Conservation (phyloP, 805 yeast genomes). For the Yarrowia deformans region DNA sequence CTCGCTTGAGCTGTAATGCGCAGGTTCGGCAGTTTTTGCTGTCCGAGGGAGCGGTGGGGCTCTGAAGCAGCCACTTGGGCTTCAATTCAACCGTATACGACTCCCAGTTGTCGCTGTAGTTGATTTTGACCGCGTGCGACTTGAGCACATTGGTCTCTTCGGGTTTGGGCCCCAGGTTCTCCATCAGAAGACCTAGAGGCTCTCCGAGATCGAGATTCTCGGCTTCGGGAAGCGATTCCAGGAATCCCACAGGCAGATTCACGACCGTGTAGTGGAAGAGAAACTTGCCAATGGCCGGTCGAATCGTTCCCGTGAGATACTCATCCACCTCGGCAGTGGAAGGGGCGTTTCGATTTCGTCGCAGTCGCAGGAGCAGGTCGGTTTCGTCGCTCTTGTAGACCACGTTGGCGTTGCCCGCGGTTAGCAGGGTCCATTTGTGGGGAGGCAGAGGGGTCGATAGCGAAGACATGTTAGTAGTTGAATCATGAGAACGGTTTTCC, state of each 20-base stretch:
- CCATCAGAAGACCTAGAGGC: constrained; percentile 33
- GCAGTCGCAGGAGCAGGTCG: neutral
- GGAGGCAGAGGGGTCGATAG: constrained; percentile 15
- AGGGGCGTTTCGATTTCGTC: constrained; percentile 19
- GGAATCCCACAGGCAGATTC: constrained; percentile 14
- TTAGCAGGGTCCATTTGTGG: constrained; percentile 24
- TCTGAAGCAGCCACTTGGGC: constrained; percentile 67
- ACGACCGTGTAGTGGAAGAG: constrained; percentile 10
- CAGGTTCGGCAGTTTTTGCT: constrained; percentile 63
- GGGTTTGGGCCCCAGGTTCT: constrained; percentile 28
- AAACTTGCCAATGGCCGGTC: constrained; percentile 14
- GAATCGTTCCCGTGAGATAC: constrained; percentile 4
- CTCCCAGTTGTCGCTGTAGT: constrained; percentile 16
- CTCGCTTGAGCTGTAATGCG: constrained; percentile 56
- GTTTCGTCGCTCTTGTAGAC: constrained; percentile 12
- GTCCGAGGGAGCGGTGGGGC: constrained; percentile 52
- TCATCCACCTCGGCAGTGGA: constrained; percentile 30
- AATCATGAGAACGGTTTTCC: neutral
- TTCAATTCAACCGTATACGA: constrained; percentile 57
- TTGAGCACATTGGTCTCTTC: neutral
- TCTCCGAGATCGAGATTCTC: constrained; percentile 15
- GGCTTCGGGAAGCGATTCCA: constrained; percentile 23
- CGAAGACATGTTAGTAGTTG: constrained; percentile 1
- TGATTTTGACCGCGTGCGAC: constrained; percentile 32
- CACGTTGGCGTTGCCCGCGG: constrained; percentile 37